These are phyloP conservation scores for Saccharomycopsis sp. DNA, from an alignment of 805 yeast species.

Conservation along the genomic window DNA sequence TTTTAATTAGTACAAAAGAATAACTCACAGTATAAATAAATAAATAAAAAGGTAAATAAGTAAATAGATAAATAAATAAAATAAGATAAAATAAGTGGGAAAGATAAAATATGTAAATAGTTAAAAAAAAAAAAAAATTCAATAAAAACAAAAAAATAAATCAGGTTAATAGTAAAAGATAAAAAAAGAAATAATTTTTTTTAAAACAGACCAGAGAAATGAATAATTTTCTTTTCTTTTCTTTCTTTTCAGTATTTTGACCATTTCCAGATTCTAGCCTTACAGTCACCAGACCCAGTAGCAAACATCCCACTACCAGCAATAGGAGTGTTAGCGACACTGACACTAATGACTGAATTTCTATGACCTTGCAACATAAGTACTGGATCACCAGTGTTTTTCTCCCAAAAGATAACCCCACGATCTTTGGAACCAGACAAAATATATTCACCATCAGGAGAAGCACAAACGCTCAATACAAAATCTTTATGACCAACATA, in stretches of 20 bases:
- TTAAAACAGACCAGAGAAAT: no score
- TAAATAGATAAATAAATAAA: no score
- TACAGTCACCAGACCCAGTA: constrained; percentile 95
- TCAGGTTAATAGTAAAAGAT: neutral
- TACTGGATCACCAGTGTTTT: constrained; percentile 81
- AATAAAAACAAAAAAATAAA: neutral
- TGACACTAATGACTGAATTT: constrained; percentile 90
- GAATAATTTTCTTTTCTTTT: neutral
- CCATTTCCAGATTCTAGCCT: constrained; percentile 91
- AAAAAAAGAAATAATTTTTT: no score
- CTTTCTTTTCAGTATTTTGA: neutral
- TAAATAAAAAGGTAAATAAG: no score
- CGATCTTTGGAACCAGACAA: constrained; percentile 94
- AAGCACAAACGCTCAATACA: constrained; percentile 87
- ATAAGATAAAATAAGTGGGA: no score
- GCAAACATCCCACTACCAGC: constrained; percentile 83
- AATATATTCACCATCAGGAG: constrained; percentile 87
- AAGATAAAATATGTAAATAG: neutral
- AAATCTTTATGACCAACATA: constrained; percentile 95
- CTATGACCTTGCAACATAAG: constrained; percentile 96
- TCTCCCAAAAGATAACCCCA: constrained; percentile 97
- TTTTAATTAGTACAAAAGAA: no score
- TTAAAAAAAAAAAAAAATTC: neutral
- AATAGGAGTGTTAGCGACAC: constrained; percentile 74
- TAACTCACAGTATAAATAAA: no score